A percentile compares a stretch with the other conserved stretches of the same genome.
Evolutionary conservation across 768 basidiomycete species (phyloP).

Genomic region (Mycena belliarum): DNA sequence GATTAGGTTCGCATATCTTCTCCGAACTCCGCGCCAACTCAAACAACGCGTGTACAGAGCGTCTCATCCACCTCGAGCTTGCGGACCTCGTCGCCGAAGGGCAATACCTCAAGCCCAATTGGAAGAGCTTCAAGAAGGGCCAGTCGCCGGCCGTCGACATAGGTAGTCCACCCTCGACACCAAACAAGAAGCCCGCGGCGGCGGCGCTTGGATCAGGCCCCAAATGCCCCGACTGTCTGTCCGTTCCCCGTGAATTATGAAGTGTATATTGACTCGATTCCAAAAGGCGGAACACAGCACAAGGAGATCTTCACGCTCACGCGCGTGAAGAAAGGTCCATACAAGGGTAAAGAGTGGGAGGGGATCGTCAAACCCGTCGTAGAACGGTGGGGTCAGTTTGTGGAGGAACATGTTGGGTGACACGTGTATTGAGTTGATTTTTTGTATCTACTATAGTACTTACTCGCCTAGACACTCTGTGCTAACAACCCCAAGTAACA

Average conservation of each 20-base stretch:
- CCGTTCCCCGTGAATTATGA: neutral
- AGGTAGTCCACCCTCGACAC: slow-evolving; percentile 19
- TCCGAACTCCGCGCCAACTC: neutral
- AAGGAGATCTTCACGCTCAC: slow-evolving; percentile 80
- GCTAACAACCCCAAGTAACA: too few species aligned
- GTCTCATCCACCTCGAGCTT: slow-evolving; percentile 80
- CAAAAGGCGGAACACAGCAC: slow-evolving; percentile 58
- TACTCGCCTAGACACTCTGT: too few species aligned
- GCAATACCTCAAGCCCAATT: slow-evolving; percentile 61
- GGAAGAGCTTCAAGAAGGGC: slow-evolving; percentile 35
- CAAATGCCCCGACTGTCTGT: slow-evolving; percentile 41
- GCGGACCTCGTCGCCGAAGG: slow-evolving; percentile 61
- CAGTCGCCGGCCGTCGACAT: slow-evolving; percentile 24
- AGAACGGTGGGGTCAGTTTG: slow-evolving; percentile 75
- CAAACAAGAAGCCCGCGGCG: slow-evolving; percentile 26
- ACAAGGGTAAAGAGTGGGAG: slow-evolving; percentile 74
- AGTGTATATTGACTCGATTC: neutral
- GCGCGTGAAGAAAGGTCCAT: slow-evolving; percentile 50
- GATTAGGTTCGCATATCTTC: slow-evolving; percentile 44
- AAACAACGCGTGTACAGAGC: slow-evolving; percentile 41
- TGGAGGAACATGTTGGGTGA: slow-evolving; percentile 40
- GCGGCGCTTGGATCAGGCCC: slow-evolving; percentile 23
- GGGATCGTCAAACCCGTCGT: slow-evolving; percentile 72
- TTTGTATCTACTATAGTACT: too few species aligned
- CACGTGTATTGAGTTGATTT: slow-evolving; percentile 19